A percentile compares a stretch with the other conserved stretches of the same genome.
Evolutionary conservation across 75 land plant species (phyloP).

Genomic region (Sequoia sempervirens): DNA sequence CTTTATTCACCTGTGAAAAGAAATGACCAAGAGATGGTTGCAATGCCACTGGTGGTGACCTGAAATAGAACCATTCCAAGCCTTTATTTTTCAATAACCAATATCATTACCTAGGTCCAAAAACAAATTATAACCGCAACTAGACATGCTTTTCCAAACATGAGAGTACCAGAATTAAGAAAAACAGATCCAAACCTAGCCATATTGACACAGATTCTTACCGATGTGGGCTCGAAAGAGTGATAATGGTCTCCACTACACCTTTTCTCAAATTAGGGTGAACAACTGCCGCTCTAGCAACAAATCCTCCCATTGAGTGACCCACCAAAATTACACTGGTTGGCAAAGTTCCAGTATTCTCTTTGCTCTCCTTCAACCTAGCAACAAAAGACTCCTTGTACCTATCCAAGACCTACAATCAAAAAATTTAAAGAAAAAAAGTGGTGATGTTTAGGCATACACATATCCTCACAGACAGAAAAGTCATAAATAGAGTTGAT

Average conservation of each 20-base stretch:
- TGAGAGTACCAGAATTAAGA: neutral
- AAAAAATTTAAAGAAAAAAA: neutral
- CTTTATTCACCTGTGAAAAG: conserved; percentile 65
- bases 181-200: neutral
- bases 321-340: conserved; percentile 94
- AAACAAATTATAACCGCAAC: neutral
- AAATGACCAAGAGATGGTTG: conserved; percentile 93
- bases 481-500: neutral
- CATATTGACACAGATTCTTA: conserved; percentile 29
- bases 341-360: conserved; percentile 51
- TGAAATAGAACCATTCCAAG: conserved; percentile 17
- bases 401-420: conserved; percentile 72
- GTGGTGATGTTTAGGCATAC: neutral
- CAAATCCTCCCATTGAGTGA: conserved; percentile 99
- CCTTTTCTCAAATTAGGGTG: conserved; percentile 78
- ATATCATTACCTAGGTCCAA: neutral
- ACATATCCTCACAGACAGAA: neutral
- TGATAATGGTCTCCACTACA: conserved; percentile 81
- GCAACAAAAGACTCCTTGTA: conserved; percentile 69
- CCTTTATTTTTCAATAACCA: neutral
- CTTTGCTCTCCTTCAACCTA: conserved; percentile 49
- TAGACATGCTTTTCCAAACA: neutral
- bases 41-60: conserved; percentile 88
- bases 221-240: conserved; percentile 95
- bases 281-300: conserved; percentile 91